Base-by-base conservation (phyloP, 176 grass and related monocot species). In the Ensete glaucum region DNA sequence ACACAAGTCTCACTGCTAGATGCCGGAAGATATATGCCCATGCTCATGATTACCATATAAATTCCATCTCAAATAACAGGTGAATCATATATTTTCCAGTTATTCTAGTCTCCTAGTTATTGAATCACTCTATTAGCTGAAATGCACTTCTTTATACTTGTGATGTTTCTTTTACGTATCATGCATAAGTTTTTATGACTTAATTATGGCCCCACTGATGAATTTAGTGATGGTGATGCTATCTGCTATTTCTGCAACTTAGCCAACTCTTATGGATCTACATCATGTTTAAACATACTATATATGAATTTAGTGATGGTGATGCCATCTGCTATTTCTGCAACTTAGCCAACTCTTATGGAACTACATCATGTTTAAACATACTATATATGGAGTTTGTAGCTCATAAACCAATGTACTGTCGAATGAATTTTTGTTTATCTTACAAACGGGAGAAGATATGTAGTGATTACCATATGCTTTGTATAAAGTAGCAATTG, bases 51-150 rank as follows among this genome's bases (percentile, higher is more conserved):
- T 98, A 98, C 77, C 94, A 98, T 76, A 98, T 98, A 69, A 98
- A 98, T 83, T 98, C 94, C 59, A 93, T 98, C 84, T 98, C 94
- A 67, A 91, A 81, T 85, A 98, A 98, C 80, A 98, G 94, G 94
- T 98, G 9, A 65, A 9, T 43, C 24, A 68, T 68, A 68, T 26
- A 24, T 65, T 26, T 65, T 65, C 63, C 8, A 26, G 21, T 65
- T 43, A 26, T 65, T 65, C 22, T 27, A 65, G 21, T 27, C 10
- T 60, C 55, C 14, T 58, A 15, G 11, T 14, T n/a, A 2, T 24
- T 24, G 9, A 64, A 24, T 65, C n/a, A 4, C 14, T 60, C n/a
- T 8, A 20, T n/a, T 19, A n/a, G 2, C 57, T 60, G n/a, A 19
- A 60, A 60, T 60, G 7, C 57, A 60, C 57, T 26, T 25, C 21